phyloP scores from a whole-genome alignment of 805 yeast species.

The Blastobotrys americana region DNA sequence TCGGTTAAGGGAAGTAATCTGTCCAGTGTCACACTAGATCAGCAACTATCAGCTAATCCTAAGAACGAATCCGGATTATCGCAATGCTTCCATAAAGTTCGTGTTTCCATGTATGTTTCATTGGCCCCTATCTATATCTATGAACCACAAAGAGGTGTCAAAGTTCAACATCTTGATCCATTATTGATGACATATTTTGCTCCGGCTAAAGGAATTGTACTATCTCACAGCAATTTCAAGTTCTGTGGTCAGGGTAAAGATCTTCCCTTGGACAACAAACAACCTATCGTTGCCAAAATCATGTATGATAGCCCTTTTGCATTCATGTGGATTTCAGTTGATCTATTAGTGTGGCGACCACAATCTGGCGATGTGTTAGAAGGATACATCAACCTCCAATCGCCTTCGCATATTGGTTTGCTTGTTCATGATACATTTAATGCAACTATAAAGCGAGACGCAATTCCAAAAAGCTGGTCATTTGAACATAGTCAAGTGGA shows the following conservation, averaged over 20 bases:
- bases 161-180: conserved; percentile 83
- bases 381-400: conserved; percentile 85
- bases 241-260: conserved; percentile 37
- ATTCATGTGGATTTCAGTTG: conserved; percentile 79
- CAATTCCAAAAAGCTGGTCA: conserved; percentile 80
- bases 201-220: conserved; percentile 71
- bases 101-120: conserved; percentile 65
- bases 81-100: conserved; percentile 60
- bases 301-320: conserved; percentile 80
- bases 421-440: conserved; percentile 90
- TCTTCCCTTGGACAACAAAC: conserved; percentile 34
- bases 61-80: conserved; percentile 31
- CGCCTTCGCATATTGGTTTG: conserved; percentile 90
- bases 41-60: conserved; percentile 19
- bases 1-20: not conserved
- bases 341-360: conserved; percentile 85
- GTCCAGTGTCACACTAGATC: not conserved
- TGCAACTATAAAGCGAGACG: conserved; percentile 79
- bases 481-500: conserved; percentile 76
- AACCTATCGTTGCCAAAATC: conserved; percentile 52
- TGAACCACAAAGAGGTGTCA: conserved; percentile 70
- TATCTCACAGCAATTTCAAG: conserved; percentile 65
- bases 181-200: conserved; percentile 75
- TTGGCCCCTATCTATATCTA: conserved; percentile 74
- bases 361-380: conserved; percentile 77